Base-by-base conservation (phyloP, 306 rosid species). In the Begonia masoniana region DNA sequence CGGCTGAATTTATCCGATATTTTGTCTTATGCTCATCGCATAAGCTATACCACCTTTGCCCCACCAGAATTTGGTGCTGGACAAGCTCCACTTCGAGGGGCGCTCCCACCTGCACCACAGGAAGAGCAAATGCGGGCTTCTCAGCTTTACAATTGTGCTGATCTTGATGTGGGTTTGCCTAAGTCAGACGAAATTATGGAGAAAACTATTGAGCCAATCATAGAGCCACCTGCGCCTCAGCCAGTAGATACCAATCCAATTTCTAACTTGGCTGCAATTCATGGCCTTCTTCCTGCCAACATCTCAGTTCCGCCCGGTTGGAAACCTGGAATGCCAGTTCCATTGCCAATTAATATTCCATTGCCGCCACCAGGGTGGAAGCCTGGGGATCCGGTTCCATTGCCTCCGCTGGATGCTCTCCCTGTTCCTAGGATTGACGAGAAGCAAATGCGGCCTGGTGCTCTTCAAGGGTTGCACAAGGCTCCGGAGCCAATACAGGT, bases 41-140 rank as follows among this genome's bases (percentile, higher is more conserved):
- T 89, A 64, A 85, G 97, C 54, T 89, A 89, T 69, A 89, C 97
- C n/a, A 89, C 97, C 19, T 89, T 89, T 57, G 97, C 97, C 0
- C 95, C 95, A 0, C 97, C 97, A 7, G 95, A 88, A 64, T 88
- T 82, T 41, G 95, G 97, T 17, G 91, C 95, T 3, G 95, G 95
- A 16, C 81, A 74, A 60, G 91, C 71, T 55, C 94, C 91, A 13
- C 87, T 89, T 31, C 87, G 87, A 0, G 85, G 97, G n/a, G 89
- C 94, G 12, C 65, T 89, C 8, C 97, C 97, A 0, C 95, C 94
- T 7, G 97, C 97, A 12, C 97, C 97, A 0, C 97, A 85, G 63
- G 97, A 89, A 12, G 97, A 85, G 70, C 95, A 89, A 65, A 71
- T 89, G 95, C 82, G 97, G 11, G 95, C 95, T 13, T 89, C 97